Evolutionary conservation across 768 basidiomycete genomes (phyloP), one percentile per base, ranked within the genome.

Genomic region (Mycena pura): DNA sequence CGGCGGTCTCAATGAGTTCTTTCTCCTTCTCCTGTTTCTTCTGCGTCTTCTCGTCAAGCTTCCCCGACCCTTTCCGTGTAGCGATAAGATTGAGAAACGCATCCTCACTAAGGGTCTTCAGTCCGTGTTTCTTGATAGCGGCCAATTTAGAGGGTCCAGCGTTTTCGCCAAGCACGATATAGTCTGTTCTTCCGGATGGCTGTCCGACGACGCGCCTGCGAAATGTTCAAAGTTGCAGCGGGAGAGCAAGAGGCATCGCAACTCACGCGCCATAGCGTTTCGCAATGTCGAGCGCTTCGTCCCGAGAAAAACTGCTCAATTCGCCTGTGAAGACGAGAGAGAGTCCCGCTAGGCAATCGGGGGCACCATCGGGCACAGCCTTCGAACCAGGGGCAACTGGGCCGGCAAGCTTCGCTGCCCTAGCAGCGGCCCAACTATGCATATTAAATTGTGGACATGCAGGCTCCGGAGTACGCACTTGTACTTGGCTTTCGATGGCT

Each of bases 311-410:
- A 59, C 90, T 91, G 45, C 83, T 85, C 44, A 99, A 76, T 68
- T 99, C 96, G 15, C 96, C 97, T 0, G 97, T 99, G 65, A 99
- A 99, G 21, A 99, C 96, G 69, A 99, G 91, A 0, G 93, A 83
- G 22, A 99, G 80, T 0, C 96, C 96, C 0, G 88, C 84, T 9
- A 99, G 80, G 70, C 92, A 94, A 68, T 89, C 83, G 0, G 84
- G 84, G 25, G 79, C 78, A 14, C 89, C 89, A 41, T 94, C 87
- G 0, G 92, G 92, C 21, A 92, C 82, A 14, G 84, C 80, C 69
- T 90, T 93, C 15, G 84, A 80, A 0, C 89, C 90, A n/a, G 80
- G 78, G 24, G 90, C 84, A n/a, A 78, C 72, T 0, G 89, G 89
- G 0, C 86, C 86, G 0, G 87, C 84, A 0, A 82, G 69, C 66